These are phyloP conservation scores for Fusarium stilboides DNA, from an alignment of 2,329 filamentous ascomycete species.

Conservation along the genomic window DNA sequence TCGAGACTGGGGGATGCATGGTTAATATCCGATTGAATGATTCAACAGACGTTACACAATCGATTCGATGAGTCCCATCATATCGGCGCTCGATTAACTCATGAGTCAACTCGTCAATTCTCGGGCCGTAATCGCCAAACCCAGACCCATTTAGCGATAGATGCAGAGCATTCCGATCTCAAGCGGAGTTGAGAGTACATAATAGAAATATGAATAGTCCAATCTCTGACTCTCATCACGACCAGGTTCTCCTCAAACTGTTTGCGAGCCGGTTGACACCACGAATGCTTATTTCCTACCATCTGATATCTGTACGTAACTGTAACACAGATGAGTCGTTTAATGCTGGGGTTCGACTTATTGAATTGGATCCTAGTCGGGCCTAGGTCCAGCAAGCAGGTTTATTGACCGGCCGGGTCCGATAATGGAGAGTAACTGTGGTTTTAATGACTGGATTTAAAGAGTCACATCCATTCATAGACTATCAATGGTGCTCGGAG, in stretches of 20 bases:
- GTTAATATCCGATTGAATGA: slow-evolving; percentile 16
- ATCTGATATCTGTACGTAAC: slow-evolving; percentile 30
- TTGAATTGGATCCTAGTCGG: slow-evolving; percentile 3
- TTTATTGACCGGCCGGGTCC: slow-evolving; percentile 12
- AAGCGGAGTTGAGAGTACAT: slow-evolving; percentile 35
- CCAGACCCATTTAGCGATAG: not conserved
- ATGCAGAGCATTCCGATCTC: not conserved
- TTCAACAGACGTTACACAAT: not conserved
- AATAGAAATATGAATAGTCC: slow-evolving; percentile 26
- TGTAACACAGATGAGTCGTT: slow-evolving; percentile 9
- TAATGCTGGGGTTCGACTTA: not conserved
- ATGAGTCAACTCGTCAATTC: slow-evolving; percentile 15
- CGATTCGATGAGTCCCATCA: not conserved
- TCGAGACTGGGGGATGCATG: not conserved
- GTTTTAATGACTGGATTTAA: slow-evolving; percentile 14
- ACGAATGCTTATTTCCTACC: slow-evolving; percentile 37
- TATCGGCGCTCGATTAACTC: not conserved
- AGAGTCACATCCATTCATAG: slow-evolving; percentile 15
- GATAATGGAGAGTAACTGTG: slow-evolving; percentile 15
- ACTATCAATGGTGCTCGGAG: slow-evolving; percentile 15
- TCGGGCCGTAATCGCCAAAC: slow-evolving; percentile 20
- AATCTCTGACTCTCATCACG: slow-evolving; percentile 6
- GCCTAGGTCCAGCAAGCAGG: slow-evolving; percentile 10
- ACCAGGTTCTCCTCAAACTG: slow-evolving; percentile 40
- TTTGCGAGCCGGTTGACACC: slow-evolving; percentile 18